A percentile compares a stretch with the other conserved stretches of the same genome.
phyloP scores from a whole-genome alignment of 805 yeast genomes.

The Barnettozyma populi region DNA sequence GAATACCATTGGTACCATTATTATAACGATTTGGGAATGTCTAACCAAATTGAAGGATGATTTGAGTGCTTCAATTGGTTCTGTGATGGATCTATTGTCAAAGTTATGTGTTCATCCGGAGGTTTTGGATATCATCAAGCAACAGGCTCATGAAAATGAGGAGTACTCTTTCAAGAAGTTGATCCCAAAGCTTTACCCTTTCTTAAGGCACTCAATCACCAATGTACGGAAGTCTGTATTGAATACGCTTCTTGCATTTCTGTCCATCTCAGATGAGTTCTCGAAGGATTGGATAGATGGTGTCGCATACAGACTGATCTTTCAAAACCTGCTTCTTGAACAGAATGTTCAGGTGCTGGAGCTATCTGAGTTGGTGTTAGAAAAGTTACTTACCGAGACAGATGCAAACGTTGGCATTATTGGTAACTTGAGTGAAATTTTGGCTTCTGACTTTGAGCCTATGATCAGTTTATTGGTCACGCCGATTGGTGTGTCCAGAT shows the following conservation, averaged over 20 bases:
- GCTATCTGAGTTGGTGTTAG: constrained; percentile 59
- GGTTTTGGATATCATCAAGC: constrained; percentile 68
- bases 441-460: constrained; percentile 54
- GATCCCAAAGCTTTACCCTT: constrained; percentile 90
- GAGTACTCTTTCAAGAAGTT: constrained; percentile 61
- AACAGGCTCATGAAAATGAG: constrained; percentile 46
- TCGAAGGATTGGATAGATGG: constrained; percentile 73
- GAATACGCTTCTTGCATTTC: constrained; percentile 71
- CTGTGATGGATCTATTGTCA: constrained; percentile 90
- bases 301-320: constrained; percentile 65
- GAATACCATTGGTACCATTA: constrained; percentile 37
- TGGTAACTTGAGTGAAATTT: constrained; percentile 25
- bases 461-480: constrained; percentile 71
- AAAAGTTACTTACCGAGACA: constrained; percentile 44
- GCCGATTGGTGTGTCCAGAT: constrained; percentile 91
- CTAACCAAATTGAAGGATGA: constrained; percentile 84
- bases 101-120: constrained; percentile 77
- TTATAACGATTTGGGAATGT: constrained; percentile 85
- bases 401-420: constrained; percentile 28
- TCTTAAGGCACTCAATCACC: constrained; percentile 87
- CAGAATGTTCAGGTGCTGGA: constrained; percentile 71
- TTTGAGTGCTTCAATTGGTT: constrained; percentile 89
- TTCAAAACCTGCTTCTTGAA: constrained; percentile 84
- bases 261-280: constrained; percentile 47
- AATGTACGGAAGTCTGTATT: constrained; percentile 87